Percentiles rank a stretch among this genome's conserved stretches.
These are phyloP conservation scores for Thraustochytrium sp. DNA, from an alignment of 352 stramenopile species.

Conservation along the genomic window DNA sequence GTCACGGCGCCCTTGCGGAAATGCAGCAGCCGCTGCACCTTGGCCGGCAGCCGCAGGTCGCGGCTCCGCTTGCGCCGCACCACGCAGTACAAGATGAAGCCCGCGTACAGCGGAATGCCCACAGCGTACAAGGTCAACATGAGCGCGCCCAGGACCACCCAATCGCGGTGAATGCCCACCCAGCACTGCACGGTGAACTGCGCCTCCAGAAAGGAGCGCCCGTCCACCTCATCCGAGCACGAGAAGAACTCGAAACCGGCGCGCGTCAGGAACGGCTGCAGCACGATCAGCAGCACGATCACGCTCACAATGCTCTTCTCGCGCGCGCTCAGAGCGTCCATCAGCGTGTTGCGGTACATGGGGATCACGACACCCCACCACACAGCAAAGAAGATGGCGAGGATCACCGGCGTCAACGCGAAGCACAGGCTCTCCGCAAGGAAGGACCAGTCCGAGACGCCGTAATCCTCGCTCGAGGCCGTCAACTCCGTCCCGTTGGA, in stretches of 20 bases:
- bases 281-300: constrained; percentile 22
- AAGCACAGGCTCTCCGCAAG: constrained; percentile 4
- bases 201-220: constrained; percentile 16
- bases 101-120: constrained; percentile 6
- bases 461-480: not conserved
- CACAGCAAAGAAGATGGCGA: not conserved
- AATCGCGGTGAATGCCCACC: constrained; percentile 1
- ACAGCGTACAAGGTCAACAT: constrained; percentile 22
- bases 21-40: too few relatives aligned
- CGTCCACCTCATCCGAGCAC: constrained; percentile 14
- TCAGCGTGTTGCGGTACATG: not conserved
- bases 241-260: constrained; percentile 34
- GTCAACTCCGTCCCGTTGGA: not conserved
- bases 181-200: constrained; percentile 38
- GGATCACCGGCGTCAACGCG: not conserved
- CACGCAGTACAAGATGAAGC: constrained; percentile 22
- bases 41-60: too few relatives aligned
- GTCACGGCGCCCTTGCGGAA: too few relatives aligned
- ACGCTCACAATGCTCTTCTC: constrained; percentile 36
- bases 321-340: not conserved
- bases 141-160: constrained; percentile 6
- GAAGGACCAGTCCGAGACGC: constrained; percentile 22
- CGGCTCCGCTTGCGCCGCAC: too few relatives aligned
- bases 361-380: constrained; percentile 15
- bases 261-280: constrained; percentile 26